Base-by-base conservation (phyloP, 2,329 filamentous ascomycete species). In the Beauveria asiatica region DNA sequence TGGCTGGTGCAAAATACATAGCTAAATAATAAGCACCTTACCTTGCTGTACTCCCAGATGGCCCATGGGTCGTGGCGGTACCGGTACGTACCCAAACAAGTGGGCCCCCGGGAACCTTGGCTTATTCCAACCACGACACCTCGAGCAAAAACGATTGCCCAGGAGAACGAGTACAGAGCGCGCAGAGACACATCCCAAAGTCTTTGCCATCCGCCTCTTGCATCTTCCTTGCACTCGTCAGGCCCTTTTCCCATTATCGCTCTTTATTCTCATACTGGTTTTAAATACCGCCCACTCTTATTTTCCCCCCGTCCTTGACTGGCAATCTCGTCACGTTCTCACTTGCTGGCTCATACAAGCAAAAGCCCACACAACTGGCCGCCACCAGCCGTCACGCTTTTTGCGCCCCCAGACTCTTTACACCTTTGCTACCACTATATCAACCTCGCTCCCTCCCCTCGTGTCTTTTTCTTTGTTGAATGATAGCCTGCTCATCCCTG, bases 111-210 rank as follows among this genome's bases (percentile, higher is more conserved):
- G 49, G 57, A 59, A 52, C 56, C 65, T 62, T 69, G 71, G 71
- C 71, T 72, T 73, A 72, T 73, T 73, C 71, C 69, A 70, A 72
- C 71, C 70, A 73, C 70, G 71, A 73, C 71, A 73, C 68, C 70
- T 72, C 65, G 67, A 72, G 68, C 57, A 73, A 73, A 73, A 72
- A 67, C 70, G 66, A 72, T 60, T 64, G 65, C 68, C 68, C 68
- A 70, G 68, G 68, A 70, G 71, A 69, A 59, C 65, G 63, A 65
- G 61, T 64, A 65, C 59, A 57, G 30, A 50, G 53, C 58, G 57
- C 64, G 63, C 61, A 63, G 33, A 56, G 23, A 59, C 56, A 54
- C 57, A 51, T 52, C 57, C 49, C 21, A 48, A 59, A 57, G 56
- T 51, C 62, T 67, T 62, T 67, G 66, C 65, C 65, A 64, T 63